Evolutionary conservation across 345 rosid species (phyloP), one percentile per base, ranked within the genome.

Genomic region (Citrus sp.): DNA sequence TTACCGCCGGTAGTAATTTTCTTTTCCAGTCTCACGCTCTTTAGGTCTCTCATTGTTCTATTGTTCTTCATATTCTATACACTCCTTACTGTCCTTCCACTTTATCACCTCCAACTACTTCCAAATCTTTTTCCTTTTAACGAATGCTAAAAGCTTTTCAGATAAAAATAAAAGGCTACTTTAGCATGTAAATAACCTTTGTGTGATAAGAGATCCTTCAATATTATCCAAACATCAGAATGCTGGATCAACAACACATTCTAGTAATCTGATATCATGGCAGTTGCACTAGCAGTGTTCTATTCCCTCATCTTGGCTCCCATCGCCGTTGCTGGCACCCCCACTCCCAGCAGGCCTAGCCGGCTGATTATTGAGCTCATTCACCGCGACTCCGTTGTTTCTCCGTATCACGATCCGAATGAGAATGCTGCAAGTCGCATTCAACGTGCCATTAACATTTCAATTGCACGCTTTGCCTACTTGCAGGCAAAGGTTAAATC

Each of bases 361-460:
- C 73, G 63, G 51, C 65, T 77, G 56, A 58, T 77, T 19, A 67
- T 77, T 7, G 51, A 60, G 30, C 84, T 84, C 40, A 73, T 86
- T 38, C 87, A 89, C 67, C 80, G 81, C 0, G 77, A 86, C 42
- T 86, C 89, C 4, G 14, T 83, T n/a, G 24, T 1, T 56, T 84
- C 85, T 30, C 87, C 88, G 0, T 73, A 37, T 68, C 76, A 79
- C 73, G 81, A 79, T 42, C 79, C 67, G 3, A 75, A 79, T 22
- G 84, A 74, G 10, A 78, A 77, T 16, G 62, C 54, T 9, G 37
- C 79, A 22, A 85, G 63, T 25, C 84, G 75, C 13, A 79, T 78
- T 3, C 2, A 77, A 16, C 84, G 73, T 7, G 67, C 79, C 12
- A 63, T 85, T n/a, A 66, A 73, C 28, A 74, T 30, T 28, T 86